Conservation (phyloP, 305 asterid genomes). For the Fraxinus sp. region DNA sequence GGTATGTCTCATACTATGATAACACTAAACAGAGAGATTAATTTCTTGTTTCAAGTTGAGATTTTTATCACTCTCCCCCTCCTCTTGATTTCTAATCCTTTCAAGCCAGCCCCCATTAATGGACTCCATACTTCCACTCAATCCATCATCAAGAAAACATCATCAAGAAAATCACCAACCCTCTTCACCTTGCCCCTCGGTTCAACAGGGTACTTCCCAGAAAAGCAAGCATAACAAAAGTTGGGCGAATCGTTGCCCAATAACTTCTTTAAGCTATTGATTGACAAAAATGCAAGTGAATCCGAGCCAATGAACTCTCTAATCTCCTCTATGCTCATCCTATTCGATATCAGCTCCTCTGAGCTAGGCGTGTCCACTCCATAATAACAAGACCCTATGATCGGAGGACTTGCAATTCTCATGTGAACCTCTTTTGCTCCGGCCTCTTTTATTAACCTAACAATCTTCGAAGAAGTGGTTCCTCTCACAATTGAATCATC, state of each 20-base stretch:
- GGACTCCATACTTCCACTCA: constrained; percentile 34
- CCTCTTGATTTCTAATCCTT: constrained; percentile 16
- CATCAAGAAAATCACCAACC: constrained; percentile 47
- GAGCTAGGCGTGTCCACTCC: constrained; percentile 22
- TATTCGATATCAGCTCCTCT: constrained; percentile 25
- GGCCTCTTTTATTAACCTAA: background rate
- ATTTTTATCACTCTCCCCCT: background rate
- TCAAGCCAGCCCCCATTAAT: constrained; percentile 46
- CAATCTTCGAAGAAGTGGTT: background rate
- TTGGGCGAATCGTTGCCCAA: constrained; percentile 12
- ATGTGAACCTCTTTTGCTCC: background rate
- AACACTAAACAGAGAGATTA: background rate
- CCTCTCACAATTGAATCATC: background rate
- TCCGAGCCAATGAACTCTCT: constrained; percentile 30
- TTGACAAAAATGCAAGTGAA: constrained; percentile 20
- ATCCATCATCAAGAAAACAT: constrained; percentile 46
- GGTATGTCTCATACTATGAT: background rate
- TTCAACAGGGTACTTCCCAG: constrained; percentile 37
- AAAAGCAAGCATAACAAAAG: constrained; percentile 29
- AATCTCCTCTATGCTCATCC: background rate
- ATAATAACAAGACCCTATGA: constrained; percentile 25
- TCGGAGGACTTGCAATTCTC: background rate
- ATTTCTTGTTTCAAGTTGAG: background rate
- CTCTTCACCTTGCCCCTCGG: constrained; percentile 46
- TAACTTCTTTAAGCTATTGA: constrained; percentile 13